Evolutionary conservation across 2,329 filamentous ascomycete species (phyloP).

Genomic region (Septoria linicola): DNA sequence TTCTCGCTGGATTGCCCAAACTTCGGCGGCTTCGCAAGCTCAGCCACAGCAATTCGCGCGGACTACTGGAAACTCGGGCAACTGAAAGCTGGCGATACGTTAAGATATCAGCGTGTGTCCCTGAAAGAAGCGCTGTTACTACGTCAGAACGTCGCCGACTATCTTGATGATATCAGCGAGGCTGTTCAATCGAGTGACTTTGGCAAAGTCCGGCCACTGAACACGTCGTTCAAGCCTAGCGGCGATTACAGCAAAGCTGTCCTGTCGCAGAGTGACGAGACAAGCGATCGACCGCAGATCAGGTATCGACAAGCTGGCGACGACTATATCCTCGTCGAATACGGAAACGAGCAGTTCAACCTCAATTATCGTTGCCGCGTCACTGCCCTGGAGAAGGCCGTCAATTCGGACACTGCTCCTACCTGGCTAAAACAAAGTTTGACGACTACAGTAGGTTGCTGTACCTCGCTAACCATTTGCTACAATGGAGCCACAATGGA

Average conservation of each 20-base stretch:
- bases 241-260: slow-evolving; percentile 33
- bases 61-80: slow-evolving; percentile 64
- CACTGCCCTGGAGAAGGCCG: slow-evolving; percentile 53
- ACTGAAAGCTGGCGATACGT: slow-evolving; percentile 57
- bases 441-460: slow-evolving; percentile 54
- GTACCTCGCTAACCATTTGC: slow-evolving; percentile 45
- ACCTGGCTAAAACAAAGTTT: slow-evolving; percentile 43
- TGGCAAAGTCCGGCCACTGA: slow-evolving; percentile 37
- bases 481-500: slow-evolving; percentile 43
- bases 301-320: slow-evolving; percentile 42
- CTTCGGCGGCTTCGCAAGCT: slow-evolving; percentile 60
- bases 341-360: slow-evolving; percentile 56
- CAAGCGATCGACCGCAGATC: slow-evolving; percentile 33
- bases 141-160: slow-evolving; percentile 46
- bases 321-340: slow-evolving; percentile 58
- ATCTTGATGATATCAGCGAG: slow-evolving; percentile 46
- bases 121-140: slow-evolving; percentile 53
- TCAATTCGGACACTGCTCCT: slow-evolving; percentile 44
- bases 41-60: slow-evolving; percentile 56
- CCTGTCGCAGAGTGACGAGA: slow-evolving; percentile 33
- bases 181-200: slow-evolving; percentile 41
- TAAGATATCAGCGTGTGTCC: slow-evolving; percentile 53
- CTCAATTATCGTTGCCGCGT: slow-evolving; percentile 58
- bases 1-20: slow-evolving; percentile 61
- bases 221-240: slow-evolving; percentile 25